These are phyloP conservation scores for Wickerhamiella lipophila DNA, from an alignment of 805 yeast genomes.

Conservation along the genomic window DNA sequence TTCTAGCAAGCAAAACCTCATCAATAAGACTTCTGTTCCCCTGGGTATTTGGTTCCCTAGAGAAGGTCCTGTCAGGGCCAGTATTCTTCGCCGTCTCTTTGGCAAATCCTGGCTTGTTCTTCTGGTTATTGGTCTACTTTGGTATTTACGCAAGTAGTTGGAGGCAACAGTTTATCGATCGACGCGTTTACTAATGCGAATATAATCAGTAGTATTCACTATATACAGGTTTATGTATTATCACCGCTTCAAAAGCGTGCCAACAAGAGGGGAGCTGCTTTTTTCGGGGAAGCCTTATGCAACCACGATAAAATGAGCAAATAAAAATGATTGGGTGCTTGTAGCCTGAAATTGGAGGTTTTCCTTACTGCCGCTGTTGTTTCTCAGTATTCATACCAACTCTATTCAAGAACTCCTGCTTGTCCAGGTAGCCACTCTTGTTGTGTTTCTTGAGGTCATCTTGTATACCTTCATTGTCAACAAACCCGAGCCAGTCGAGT, in stretches of 20 bases:
- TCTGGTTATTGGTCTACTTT: neutral
- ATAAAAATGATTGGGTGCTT: too few relatives aligned
- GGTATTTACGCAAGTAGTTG: neutral
- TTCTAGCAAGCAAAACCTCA: conserved; percentile 26
- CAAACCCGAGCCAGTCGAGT: conserved; percentile 90
- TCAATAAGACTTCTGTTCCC: conserved; percentile 22
- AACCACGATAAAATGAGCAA: too few relatives aligned
- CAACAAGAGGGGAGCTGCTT: too few relatives aligned
- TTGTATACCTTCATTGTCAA: conserved; percentile 68
- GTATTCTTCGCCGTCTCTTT: conserved; percentile 16
- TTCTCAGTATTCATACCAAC: conserved; percentile 48
- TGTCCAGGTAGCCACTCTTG: conserved; percentile 83
- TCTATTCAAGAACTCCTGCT: conserved; percentile 74
- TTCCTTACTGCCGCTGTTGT: neutral
- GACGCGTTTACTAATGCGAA: too few relatives aligned
- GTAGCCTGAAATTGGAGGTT: too few relatives aligned
- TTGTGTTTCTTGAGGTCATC: conserved; percentile 73
- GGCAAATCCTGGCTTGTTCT: conserved; percentile 4
- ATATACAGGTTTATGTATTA: neutral
- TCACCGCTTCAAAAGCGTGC: too few relatives aligned
- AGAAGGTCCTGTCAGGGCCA: conserved; percentile 26
- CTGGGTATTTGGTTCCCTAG: conserved; percentile 30
- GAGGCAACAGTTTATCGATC: too few relatives aligned
- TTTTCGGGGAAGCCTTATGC: too few relatives aligned
- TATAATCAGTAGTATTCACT: neutral